Percentiles rank a stretch among this genome's conserved stretches.
phyloP scores from a whole-genome alignment of 352 stramenopile species.

The Pythium monospermum region DNA sequence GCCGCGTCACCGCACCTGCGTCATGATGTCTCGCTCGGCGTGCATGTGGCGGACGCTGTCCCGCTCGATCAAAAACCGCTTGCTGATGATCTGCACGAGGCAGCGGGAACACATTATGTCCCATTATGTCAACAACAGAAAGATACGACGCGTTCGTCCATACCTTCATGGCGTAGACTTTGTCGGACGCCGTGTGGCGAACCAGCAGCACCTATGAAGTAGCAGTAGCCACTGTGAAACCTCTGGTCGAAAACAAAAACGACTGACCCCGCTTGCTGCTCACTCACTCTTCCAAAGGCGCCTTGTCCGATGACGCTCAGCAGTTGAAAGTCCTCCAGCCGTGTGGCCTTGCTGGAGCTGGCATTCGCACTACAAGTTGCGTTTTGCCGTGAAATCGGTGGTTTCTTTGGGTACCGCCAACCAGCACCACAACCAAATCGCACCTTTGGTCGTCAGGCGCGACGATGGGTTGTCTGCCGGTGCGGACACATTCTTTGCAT shows the following conservation, averaged over 20 bases:
- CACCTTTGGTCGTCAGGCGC: too few relatives aligned
- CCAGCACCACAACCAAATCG: too few relatives aligned
- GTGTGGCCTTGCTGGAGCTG: constrained; percentile 30
- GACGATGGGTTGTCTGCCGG: constrained; percentile 17
- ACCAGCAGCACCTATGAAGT: constrained; percentile 60
- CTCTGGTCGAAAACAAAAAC: too few relatives aligned
- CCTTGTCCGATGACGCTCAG: constrained; percentile 94
- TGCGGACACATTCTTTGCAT: constrained; percentile 73
- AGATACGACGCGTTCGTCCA: background rate
- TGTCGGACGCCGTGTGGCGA: constrained; percentile 43
- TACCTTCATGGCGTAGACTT: constrained; percentile 83
- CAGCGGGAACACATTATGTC: too few relatives aligned
- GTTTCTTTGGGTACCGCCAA: too few relatives aligned
- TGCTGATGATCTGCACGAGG: constrained; percentile 75
- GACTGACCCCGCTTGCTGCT: too few relatives aligned
- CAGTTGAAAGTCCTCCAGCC: constrained; percentile 95
- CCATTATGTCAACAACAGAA: too few relatives aligned
- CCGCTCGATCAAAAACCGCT: constrained; percentile 72
- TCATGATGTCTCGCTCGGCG: constrained; percentile 83
- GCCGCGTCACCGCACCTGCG: constrained; percentile 52
- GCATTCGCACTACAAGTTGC: constrained; percentile 7
- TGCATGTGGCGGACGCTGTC: constrained; percentile 79
- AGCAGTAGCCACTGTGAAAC: too few relatives aligned
- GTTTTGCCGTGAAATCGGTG: too few relatives aligned
- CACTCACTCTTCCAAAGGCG: constrained; percentile 59